Evolutionary conservation across 805 yeast genomes (phyloP).

Genomic region (Barnettozyma pratensis): DNA sequence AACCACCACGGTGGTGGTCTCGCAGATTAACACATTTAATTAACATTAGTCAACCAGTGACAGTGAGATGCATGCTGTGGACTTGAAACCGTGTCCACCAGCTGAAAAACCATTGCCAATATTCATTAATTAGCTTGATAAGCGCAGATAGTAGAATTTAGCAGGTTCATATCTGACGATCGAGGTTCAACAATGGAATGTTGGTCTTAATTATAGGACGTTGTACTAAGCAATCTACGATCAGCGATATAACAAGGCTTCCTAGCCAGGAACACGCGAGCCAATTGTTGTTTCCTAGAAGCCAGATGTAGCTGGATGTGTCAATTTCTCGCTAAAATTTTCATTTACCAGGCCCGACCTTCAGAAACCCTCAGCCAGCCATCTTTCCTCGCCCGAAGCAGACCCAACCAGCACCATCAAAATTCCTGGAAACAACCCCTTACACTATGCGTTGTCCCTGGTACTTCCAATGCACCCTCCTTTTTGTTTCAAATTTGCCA

Average conservation of each 20-base stretch:
- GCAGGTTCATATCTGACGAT: background rate
- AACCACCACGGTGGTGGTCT: background rate
- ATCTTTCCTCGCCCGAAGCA: background rate
- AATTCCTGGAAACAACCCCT: background rate
- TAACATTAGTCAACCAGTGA: background rate
- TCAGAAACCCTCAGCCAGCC: background rate
- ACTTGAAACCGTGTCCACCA: background rate
- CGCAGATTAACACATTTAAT: background rate
- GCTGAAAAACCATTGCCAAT: slow-evolving; percentile 5
- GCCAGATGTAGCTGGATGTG: too few relatives aligned
- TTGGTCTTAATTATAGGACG: too few relatives aligned
- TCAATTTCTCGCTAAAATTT: too few relatives aligned
- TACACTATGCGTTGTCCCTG: background rate
- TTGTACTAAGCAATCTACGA: too few relatives aligned
- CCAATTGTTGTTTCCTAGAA: too few relatives aligned
- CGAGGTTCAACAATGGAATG: background rate
- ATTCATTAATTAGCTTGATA: background rate
- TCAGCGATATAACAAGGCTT: too few relatives aligned
- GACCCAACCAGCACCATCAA: background rate
- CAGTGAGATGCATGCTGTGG: slow-evolving; percentile 4
- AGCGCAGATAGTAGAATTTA: too few relatives aligned
- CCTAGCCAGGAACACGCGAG: too few relatives aligned
- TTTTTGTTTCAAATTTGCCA: background rate
- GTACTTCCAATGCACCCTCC: background rate
- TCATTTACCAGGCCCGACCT: too few relatives aligned